A percentile compares a stretch with the other conserved stretches of the same genome.
Evolutionary conservation across 257 asterid genomes (phyloP).

Genomic region (Fraxinus cuspidata): DNA sequence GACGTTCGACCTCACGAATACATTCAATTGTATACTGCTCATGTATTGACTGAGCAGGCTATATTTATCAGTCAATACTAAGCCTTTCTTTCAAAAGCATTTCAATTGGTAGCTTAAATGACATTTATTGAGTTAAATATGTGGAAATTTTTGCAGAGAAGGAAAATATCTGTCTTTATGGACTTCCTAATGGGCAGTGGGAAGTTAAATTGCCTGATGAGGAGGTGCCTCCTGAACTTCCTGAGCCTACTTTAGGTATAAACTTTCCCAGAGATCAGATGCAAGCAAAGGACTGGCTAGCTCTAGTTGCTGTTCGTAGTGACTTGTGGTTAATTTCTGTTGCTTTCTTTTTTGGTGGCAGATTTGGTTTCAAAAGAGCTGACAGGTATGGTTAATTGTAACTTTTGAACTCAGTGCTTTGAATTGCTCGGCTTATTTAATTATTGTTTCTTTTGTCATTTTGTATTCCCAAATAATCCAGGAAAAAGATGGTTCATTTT

Average conservation of each 20-base stretch:
- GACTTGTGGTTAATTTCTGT: constrained; percentile 81
- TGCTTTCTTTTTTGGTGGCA: constrained; percentile 73
- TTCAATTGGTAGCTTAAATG: constrained; percentile 15
- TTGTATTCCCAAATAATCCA: neutral
- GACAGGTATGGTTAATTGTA: constrained; percentile 49
- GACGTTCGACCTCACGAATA: neutral
- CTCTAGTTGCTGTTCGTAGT: constrained; percentile 81
- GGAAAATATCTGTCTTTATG: constrained; percentile 80
- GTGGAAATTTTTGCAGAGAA: constrained; percentile 49
- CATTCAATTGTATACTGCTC: constrained; percentile 10
- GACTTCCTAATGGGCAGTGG: constrained; percentile 72
- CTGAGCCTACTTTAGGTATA: constrained; percentile 82
- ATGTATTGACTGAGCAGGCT: neutral
- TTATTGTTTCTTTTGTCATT: constrained; percentile 12
- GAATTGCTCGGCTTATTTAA: neutral
- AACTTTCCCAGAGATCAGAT: constrained; percentile 87
- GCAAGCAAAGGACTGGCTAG: constrained; percentile 79
- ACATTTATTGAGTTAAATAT: constrained; percentile 9
- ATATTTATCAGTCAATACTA: neutral
- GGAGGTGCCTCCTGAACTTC: constrained; percentile 88
- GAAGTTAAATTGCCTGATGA: constrained; percentile 79
- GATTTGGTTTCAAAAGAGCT: constrained; percentile 70
- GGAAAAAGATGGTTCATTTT: neutral
- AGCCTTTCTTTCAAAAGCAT: constrained; percentile 17
- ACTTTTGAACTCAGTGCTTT: constrained; percentile 6